Percentiles rank a stretch among this genome's conserved stretches.
Conservation (phyloP, 768 basidiomycete genomes). For the Tulasnella sp. region DNA sequence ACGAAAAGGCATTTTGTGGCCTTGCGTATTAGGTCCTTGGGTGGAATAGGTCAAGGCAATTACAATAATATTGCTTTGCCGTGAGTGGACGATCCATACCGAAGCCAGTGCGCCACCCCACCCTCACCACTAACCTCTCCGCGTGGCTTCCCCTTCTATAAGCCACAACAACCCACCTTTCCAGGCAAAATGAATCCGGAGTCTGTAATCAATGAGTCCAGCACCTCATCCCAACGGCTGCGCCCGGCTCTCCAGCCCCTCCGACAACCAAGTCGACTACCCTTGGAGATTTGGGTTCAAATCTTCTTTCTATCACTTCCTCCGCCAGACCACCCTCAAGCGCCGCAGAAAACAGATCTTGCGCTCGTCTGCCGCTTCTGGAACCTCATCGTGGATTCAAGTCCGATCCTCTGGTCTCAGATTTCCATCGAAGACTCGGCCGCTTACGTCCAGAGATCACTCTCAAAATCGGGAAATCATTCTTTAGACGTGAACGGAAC, state of each 20-base stretch:
- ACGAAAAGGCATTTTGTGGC: too few relatives aligned
- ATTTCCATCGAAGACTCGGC: not conserved
- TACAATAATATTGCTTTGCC: too few relatives aligned
- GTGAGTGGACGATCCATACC: too few relatives aligned
- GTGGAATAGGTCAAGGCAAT: too few relatives aligned
- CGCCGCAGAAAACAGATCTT: not conserved
- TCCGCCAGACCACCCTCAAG: not conserved
- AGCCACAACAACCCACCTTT: too few relatives aligned
- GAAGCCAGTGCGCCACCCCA: too few relatives aligned
- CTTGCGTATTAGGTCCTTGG: too few relatives aligned
- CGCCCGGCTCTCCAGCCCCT: not conserved
- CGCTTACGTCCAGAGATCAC: not conserved
- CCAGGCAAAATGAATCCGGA: too few relatives aligned
- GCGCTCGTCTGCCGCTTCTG: not conserved
- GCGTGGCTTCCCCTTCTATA: too few relatives aligned
- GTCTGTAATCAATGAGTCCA: too few relatives aligned
- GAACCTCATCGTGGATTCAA: not conserved
- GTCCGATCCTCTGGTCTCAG: not conserved
- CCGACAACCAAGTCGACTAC: not conserved
- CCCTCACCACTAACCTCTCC: too few relatives aligned
- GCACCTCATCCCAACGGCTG: too few relatives aligned
- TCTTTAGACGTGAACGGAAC: not conserved
- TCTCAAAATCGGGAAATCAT: not conserved
- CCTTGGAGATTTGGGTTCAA: not conserved
- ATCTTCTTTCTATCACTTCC: not conserved